Conservation (phyloP, 768 basidiomycete species). For the Solioccasus polychromus region DNA sequence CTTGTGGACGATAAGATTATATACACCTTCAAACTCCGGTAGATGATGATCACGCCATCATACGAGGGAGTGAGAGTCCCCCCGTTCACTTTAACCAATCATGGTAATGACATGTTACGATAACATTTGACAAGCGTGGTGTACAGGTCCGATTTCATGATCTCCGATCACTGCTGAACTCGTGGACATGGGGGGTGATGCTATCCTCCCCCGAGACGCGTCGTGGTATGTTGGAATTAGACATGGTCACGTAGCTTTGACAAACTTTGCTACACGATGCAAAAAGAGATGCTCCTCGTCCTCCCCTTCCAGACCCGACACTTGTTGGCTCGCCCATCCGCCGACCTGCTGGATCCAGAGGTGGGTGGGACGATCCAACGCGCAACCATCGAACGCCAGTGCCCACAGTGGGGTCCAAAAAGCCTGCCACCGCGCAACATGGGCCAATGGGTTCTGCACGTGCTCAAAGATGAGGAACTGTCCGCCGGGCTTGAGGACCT, state of each 20-base stretch:
- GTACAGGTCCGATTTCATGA: too few relatives aligned
- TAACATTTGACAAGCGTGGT: too few relatives aligned
- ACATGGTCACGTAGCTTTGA: conserved; percentile 41
- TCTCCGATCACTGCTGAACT: too few relatives aligned
- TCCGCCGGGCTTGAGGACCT: conserved; percentile 63
- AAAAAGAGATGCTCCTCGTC: conserved; percentile 56
- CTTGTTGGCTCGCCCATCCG: conserved; percentile 46
- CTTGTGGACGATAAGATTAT: background rate
- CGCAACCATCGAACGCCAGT: conserved; percentile 59
- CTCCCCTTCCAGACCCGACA: conserved; percentile 52
- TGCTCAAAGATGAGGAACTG: conserved; percentile 70
- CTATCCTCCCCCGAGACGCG: too few relatives aligned
- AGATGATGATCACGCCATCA: background rate
- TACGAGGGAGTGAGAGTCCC: too few relatives aligned
- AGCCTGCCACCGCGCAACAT: conserved; percentile 69
- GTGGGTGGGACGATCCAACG: conserved; percentile 54
- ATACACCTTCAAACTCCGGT: background rate
- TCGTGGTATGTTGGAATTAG: too few relatives aligned
- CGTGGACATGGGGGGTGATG: too few relatives aligned
- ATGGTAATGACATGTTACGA: too few relatives aligned
- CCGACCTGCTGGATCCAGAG: conserved; percentile 43
- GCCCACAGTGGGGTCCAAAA: conserved; percentile 74
- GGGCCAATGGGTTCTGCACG: conserved; percentile 48
- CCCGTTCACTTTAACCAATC: too few relatives aligned
- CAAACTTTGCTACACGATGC: conserved; percentile 56